Conservation (phyloP, 768 basidiomycete species). For the Lentinula sp. region DNA sequence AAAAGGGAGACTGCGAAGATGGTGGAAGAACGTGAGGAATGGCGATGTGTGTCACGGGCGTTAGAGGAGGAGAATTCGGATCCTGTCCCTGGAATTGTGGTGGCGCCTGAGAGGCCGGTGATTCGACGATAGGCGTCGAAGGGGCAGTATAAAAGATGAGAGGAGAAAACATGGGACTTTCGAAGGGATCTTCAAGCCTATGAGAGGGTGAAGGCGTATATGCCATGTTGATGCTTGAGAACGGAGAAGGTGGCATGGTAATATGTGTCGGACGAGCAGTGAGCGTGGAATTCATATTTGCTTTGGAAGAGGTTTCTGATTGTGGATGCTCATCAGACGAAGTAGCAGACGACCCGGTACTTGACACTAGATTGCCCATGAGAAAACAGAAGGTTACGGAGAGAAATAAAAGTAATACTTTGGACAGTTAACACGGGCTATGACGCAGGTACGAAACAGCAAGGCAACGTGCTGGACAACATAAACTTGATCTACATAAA, state of each 20-base stretch:
- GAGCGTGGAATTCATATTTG: slow-evolving; percentile 17
- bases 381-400: slow-evolving; percentile 4
- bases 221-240: slow-evolving; percentile 20
- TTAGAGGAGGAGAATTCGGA: slow-evolving; percentile 14
- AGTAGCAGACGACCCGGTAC: background rate
- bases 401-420: slow-evolving; percentile 8
- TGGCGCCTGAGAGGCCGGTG: slow-evolving; percentile 26
- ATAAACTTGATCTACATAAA: slow-evolving; percentile 10
- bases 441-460: slow-evolving; percentile 7
- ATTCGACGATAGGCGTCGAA: slow-evolving; percentile 34
- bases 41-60: slow-evolving; percentile 7
- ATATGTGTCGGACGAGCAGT: slow-evolving; percentile 27
- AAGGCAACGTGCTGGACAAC: slow-evolving; percentile 5
- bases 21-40: slow-evolving; percentile 9
- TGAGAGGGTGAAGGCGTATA: slow-evolving; percentile 26
- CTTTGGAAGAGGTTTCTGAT: background rate
- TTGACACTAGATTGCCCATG: slow-evolving; percentile 15
- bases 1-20: slow-evolving; percentile 19
- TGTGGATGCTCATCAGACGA: slow-evolving; percentile 1
- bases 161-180: slow-evolving; percentile 30
- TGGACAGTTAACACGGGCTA: slow-evolving; percentile 13
- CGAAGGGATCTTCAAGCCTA: slow-evolving; percentile 28
- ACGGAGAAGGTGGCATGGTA: slow-evolving; percentile 24
- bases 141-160: slow-evolving; percentile 44
- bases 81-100: slow-evolving; percentile 32